These are phyloP conservation scores for Hortaea sp. DNA, from an alignment of 2,329 filamentous ascomycete genomes.

Conservation along the genomic window DNA sequence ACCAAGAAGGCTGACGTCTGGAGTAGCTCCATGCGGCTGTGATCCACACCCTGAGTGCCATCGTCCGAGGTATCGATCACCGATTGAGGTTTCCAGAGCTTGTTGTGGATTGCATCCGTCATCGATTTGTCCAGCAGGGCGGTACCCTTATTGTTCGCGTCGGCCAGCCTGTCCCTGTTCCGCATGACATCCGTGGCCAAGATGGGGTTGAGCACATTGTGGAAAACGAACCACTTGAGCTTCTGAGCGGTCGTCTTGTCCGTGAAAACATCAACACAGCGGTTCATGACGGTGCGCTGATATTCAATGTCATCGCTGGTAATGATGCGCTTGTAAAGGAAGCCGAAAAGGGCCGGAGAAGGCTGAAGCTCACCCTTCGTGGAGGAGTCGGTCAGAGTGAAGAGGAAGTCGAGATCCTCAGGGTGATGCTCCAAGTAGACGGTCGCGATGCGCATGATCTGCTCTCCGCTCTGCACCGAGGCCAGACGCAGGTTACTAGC, in stretches of 20 bases:
- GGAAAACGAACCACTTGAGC: constrained; percentile 85
- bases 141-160: constrained; percentile 47
- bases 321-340: constrained; percentile 79
- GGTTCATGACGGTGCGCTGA: constrained; percentile 70
- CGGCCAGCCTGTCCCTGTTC: constrained; percentile 52
- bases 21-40: constrained; percentile 89
- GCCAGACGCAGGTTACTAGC: constrained; percentile 66
- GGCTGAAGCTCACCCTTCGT: constrained; percentile 73
- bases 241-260: constrained; percentile 70
- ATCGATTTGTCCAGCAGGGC: constrained; percentile 76
- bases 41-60: constrained; percentile 77
- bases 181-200: constrained; percentile 93
- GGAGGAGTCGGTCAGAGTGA: constrained; percentile 72
- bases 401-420: constrained; percentile 59
- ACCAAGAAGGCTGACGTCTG: constrained; percentile 91
- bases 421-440: constrained; percentile 66
- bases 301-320: constrained; percentile 76
- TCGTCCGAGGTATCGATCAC: constrained; percentile 71
- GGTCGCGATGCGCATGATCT: constrained; percentile 76
- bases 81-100: constrained; percentile 81
- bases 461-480: constrained; percentile 79
- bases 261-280: constrained; percentile 80
- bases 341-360: constrained; percentile 64
- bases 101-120: constrained; percentile 81
- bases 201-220: constrained; percentile 89